These are phyloP conservation scores for Knufia fluminis DNA, from an alignment of 2,329 filamentous ascomycete genomes.

Conservation along the genomic window DNA sequence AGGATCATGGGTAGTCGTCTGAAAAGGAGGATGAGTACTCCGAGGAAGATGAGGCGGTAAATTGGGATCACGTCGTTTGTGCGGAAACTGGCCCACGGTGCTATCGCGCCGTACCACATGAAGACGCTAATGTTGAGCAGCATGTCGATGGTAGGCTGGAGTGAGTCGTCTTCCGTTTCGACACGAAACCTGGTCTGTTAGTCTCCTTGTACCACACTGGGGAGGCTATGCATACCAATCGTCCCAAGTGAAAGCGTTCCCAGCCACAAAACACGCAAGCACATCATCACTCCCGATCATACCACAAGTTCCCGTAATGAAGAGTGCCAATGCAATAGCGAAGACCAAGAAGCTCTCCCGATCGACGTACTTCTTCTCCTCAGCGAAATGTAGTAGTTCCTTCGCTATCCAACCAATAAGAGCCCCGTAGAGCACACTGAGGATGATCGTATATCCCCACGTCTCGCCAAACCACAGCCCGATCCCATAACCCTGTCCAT, in stretches of 20 bases:
- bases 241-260: slow-evolving; percentile 84
- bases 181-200: slow-evolving; percentile 53
- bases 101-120: slow-evolving; percentile 81
- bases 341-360: slow-evolving; percentile 82
- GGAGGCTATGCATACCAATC: slow-evolving; percentile 30
- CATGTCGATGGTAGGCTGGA: slow-evolving; percentile 95
- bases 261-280: slow-evolving; percentile 83
- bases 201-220: slow-evolving; percentile 57
- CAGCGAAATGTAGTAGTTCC: slow-evolving; percentile 73
- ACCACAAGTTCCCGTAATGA: slow-evolving; percentile 78
- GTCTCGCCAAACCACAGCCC: slow-evolving; percentile 78
- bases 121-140: slow-evolving; percentile 81
- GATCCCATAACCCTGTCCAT: slow-evolving; percentile 56
- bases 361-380: slow-evolving; percentile 72
- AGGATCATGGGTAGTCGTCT: slow-evolving; percentile 70
- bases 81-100: slow-evolving; percentile 66
- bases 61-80: slow-evolving; percentile 61
- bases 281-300: slow-evolving; percentile 84
- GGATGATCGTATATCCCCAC: slow-evolving; percentile 70
- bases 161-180: slow-evolving; percentile 77
- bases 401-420: slow-evolving; percentile 73
- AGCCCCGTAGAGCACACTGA: slow-evolving; percentile 70
- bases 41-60: slow-evolving; percentile 63
- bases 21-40: slow-evolving; percentile 65
- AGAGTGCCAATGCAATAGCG: slow-evolving; percentile 73